These are phyloP conservation scores for Myxozyma neotropica DNA, from an alignment of 805 yeast genomes.

Conservation along the genomic window DNA sequence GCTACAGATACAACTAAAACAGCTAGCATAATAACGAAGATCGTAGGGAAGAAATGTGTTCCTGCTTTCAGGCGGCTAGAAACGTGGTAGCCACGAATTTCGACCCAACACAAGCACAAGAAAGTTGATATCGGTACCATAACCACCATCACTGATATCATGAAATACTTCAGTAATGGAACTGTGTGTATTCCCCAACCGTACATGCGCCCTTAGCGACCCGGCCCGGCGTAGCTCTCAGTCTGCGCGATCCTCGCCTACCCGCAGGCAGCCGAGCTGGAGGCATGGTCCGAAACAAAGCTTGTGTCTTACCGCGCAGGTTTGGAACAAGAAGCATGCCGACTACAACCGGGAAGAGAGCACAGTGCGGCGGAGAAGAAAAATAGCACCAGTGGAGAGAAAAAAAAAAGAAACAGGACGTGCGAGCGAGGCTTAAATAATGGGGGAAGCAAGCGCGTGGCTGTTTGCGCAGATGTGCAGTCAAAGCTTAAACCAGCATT, in stretches of 20 bases:
- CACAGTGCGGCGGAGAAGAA: slow-evolving; percentile 10
- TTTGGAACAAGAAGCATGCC: slow-evolving; percentile 9
- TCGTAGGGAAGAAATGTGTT: slow-evolving; percentile 7
- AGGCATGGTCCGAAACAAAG: slow-evolving; percentile 7
- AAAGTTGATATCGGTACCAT: slow-evolving; percentile 27
- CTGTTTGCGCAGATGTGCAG: slow-evolving; percentile 3
- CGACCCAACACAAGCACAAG: slow-evolving; percentile 33
- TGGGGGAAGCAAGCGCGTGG: background rate
- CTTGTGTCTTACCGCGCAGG: slow-evolving; percentile 23
- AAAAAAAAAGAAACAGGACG: slow-evolving; percentile 8
- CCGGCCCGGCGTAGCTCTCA: background rate
- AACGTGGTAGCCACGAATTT: slow-evolving; percentile 1
- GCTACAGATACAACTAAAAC: too few species aligned
- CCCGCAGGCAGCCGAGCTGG: slow-evolving; percentile 6
- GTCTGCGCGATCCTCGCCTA: slow-evolving; percentile 6
- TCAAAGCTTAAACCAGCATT: background rate
- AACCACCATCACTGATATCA: slow-evolving; percentile 30
- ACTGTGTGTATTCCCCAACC: slow-evolving; percentile 27
- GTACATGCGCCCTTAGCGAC: slow-evolving; percentile 4
- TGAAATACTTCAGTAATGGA: slow-evolving; percentile 25
- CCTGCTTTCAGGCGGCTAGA: slow-evolving; percentile 32
- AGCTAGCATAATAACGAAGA: background rate
- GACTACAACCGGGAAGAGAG: slow-evolving; percentile 3
- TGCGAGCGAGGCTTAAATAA: background rate
- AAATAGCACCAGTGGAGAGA: slow-evolving; percentile 23